Percentiles rank a stretch among this genome's conserved stretches.
Evolutionary conservation across 306 rosid genomes (phyloP).

Genomic region (Lathyrus oleraceus): DNA sequence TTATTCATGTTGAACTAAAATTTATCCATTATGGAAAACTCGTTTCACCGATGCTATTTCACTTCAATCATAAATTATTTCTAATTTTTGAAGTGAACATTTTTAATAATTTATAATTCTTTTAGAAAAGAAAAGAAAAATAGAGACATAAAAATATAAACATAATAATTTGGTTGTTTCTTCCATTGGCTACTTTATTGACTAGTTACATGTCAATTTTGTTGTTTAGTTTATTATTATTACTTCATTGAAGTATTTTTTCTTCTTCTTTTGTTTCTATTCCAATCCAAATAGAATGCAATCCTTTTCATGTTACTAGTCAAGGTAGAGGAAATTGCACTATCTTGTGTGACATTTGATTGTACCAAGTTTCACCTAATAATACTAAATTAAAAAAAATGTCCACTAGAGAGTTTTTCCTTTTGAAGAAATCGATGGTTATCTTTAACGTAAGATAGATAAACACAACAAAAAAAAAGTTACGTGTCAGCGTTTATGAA

Average conservation of each 20-base stretch:
- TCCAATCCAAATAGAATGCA: neutral
- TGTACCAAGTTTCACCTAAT: slow-evolving; percentile 2
- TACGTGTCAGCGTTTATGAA: slow-evolving; percentile 23
- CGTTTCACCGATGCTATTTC: no score
- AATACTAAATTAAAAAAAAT: neutral
- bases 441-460: neutral
- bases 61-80: no score
- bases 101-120: no score
- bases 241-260: neutral
- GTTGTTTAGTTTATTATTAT: neutral
- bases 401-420: neutral
- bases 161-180: no score
- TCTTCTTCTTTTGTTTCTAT: neutral
- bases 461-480: slow-evolving; percentile 30
- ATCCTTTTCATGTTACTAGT: neutral
- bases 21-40: no score
- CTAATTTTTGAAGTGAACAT: no score
- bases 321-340: slow-evolving; percentile 19
- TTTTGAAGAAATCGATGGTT: neutral
- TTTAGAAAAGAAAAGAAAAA: no score
- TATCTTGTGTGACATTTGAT: slow-evolving; percentile 19
- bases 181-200: neutral
- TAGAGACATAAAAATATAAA: no score
- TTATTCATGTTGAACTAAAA: no score
- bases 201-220: neutral